These are phyloP conservation scores for Acer yangbiense DNA, from an alignment of 345 rosid species.

Conservation along the genomic window DNA sequence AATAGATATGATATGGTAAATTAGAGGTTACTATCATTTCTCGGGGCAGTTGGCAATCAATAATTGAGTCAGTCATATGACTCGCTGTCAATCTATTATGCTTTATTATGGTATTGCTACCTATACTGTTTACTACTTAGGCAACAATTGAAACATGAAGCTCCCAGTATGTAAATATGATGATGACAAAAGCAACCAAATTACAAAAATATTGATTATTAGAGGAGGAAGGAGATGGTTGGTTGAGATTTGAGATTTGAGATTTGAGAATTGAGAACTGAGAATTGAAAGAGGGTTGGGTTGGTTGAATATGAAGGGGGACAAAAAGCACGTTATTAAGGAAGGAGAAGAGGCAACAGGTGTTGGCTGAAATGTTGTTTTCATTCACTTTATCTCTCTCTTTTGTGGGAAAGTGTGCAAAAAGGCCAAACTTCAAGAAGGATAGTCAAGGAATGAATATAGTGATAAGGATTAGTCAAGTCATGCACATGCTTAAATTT, in stretches of 20 bases:
- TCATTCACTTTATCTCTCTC: neutral
- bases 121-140: neutral
- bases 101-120: neutral
- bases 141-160: too few species aligned
- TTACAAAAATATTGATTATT: too few species aligned
- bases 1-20: neutral
- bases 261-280: too few species aligned
- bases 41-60: too few species aligned
- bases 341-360: conserved; percentile 8
- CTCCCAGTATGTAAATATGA: too few species aligned
- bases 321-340: conserved; percentile 46
- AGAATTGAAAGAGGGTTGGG: too few species aligned
- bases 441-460: conserved; percentile 23
- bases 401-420: conserved; percentile 32
- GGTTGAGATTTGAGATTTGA: too few species aligned
- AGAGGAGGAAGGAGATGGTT: too few species aligned
- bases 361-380: conserved; percentile 19
- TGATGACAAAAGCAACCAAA: too few species aligned
- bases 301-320: conserved; percentile 12
- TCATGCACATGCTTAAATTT: conserved; percentile 16
- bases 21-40: too few species aligned
- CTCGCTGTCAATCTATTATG: too few species aligned
- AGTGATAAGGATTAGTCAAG: conserved; percentile 42
- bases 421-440: conserved; percentile 40
- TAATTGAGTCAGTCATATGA: neutral